Base-by-base conservation (phyloP, 1,284 basidiomycete genomes). In the Ustilago xerochloae region DNA sequence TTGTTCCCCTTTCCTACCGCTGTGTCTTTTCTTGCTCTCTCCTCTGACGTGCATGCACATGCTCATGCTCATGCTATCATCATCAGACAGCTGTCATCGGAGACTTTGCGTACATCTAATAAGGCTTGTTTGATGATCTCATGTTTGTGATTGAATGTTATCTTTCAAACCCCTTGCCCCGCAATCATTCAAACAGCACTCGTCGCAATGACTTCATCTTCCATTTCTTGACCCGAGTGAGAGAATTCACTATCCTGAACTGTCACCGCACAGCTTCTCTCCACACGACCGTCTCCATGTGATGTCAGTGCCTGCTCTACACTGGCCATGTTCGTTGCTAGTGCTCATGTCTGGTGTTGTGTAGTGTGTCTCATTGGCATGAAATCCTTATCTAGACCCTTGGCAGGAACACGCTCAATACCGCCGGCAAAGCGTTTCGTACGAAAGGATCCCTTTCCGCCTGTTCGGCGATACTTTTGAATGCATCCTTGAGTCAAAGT, bases 81-180 rank as follows among this genome's bases (percentile, higher is more conserved):
- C 28, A 47, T 30, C n/a, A n/a, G 45, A 30, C 28, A 47, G 45
- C 45, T 30, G 13, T 15, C 18, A 6, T 41, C 50, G 50, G 50
- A 52, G 50, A 41, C 13, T 52, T 52, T 52, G 50, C 38, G 50
- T 52, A 52, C 20, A 36, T 41, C 50, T 52, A 39, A 39, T 20
- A 20, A 24, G n/a, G 13, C n/a, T n/a, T n/a, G n/a, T n/a, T 26
- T 26, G 22, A 43, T 24, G 41, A 6, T 24, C 12, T 26, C n/a
- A n/a, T n/a, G n/a, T n/a, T n/a, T n/a, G n/a, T n/a, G n/a, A n/a
- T n/a, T n/a, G n/a, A n/a, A n/a, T n/a, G n/a, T n/a, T n/a, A n/a
- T n/a, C n/a, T n/a, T n/a, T n/a, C n/a, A n/a, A n/a, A n/a, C n/a
- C n/a, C n/a, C 10, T 13, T 24, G 12, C 10, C 41, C 18, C 22